phyloP scores from a whole-genome alignment of 139 green algal genomes.

The Coelastrella sp. region DNA sequence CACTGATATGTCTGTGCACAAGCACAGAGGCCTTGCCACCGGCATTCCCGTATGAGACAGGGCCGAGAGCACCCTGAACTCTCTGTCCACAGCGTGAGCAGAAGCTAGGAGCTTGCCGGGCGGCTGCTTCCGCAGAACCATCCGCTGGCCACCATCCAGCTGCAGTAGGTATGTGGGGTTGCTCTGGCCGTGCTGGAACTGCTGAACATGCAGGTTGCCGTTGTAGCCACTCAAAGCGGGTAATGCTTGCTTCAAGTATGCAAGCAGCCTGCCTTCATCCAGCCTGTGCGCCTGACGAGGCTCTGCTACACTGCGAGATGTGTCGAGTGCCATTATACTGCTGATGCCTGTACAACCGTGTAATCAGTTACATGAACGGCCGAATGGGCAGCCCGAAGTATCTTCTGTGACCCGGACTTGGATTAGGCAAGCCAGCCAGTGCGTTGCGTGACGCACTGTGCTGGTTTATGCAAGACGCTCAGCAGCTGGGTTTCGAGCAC shows the following conservation, averaged over 20 bases:
- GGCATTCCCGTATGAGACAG: constrained; percentile 78
- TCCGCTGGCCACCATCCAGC: constrained; percentile 34
- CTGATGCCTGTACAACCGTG: neutral
- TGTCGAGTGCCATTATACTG: constrained; percentile 15
- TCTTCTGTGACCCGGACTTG: no score
- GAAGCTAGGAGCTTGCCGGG: constrained; percentile 90
- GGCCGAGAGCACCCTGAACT: constrained; percentile 81
- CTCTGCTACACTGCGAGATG: constrained; percentile 15
- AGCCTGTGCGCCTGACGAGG: constrained; percentile 30
- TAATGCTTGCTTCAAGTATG: constrained; percentile 17
- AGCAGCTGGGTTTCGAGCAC: no score
- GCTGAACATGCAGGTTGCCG: constrained; percentile 13
- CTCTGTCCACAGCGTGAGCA: constrained; percentile 95
- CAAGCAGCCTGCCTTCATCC: constrained; percentile 23
- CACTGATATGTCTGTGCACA: constrained; percentile 85
- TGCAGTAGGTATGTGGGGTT: constrained; percentile 98
- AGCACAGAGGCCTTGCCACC: constrained; percentile 80
- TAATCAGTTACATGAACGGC: no score
- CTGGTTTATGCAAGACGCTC: neutral
- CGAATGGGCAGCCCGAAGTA: no score
- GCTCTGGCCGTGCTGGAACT: constrained; percentile 69
- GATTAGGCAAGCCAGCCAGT: neutral
- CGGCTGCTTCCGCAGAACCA: constrained; percentile 98
- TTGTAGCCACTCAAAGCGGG: neutral
- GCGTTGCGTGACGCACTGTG: neutral